phyloP scores from a whole-genome alignment of 805 yeast genomes.

The Yarrowia divulgata region DNA sequence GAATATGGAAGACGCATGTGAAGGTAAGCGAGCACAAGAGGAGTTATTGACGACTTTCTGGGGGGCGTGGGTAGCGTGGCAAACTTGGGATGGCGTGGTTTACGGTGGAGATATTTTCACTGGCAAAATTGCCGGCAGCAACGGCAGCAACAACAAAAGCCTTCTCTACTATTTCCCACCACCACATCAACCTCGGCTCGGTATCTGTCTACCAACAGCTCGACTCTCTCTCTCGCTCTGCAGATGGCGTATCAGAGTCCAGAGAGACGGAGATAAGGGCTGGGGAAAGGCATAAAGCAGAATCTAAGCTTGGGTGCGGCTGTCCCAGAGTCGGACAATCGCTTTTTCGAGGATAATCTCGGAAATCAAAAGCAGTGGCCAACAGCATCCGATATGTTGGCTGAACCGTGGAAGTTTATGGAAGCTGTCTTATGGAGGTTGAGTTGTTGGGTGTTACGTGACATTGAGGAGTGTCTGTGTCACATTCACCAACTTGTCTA shows the following conservation, averaged over 20 bases:
- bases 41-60: not conserved
- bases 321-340: not conserved
- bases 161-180: not conserved
- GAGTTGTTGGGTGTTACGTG: too few species aligned
- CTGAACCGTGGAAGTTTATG: too few species aligned
- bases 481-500: too few species aligned
- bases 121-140: too few species aligned
- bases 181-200: constrained; percentile 19
- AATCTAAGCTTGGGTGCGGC: constrained; percentile 4
- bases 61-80: too few species aligned
- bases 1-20: constrained; percentile 28
- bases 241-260: constrained; percentile 32
- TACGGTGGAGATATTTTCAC: too few species aligned
- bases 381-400: too few species aligned
- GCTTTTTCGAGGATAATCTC: not conserved
- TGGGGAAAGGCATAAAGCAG: not conserved
- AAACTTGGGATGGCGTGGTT: too few species aligned
- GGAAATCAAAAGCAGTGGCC: too few species aligned
- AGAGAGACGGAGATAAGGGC: constrained; percentile 27
- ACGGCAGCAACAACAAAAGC: not conserved
- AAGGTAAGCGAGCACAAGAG: constrained; percentile 23
- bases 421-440: too few species aligned
- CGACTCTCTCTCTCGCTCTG: not conserved
- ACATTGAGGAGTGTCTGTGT: too few species aligned
- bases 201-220: not conserved